These are phyloP conservation scores for Polyporus tsugae DNA, from an alignment of 1,284 basidiomycete species.

Conservation along the genomic window DNA sequence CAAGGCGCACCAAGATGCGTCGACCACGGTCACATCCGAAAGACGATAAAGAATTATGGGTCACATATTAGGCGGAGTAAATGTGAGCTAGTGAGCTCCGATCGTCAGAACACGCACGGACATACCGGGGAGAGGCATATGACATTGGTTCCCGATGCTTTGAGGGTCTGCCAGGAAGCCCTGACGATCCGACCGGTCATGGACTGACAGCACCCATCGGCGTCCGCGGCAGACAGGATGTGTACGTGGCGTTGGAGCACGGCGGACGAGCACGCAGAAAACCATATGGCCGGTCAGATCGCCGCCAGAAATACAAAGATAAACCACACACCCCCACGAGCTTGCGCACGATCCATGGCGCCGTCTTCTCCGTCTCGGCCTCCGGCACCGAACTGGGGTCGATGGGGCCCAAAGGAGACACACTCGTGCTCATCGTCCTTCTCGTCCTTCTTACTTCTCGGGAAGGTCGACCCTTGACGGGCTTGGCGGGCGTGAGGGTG, in stretches of 20 bases:
- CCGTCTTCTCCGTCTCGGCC: conserved; percentile 60
- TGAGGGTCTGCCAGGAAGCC: conserved; percentile 68
- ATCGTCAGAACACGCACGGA: conserved; percentile 23
- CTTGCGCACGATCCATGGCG: conserved; percentile 71
- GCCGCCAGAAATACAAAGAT: neutral
- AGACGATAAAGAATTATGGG: neutral
- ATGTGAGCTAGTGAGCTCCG: conserved; percentile 16
- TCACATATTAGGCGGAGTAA: neutral
- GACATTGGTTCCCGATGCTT: conserved; percentile 65
- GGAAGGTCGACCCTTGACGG: conserved; percentile 4
- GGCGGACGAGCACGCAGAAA: conserved; percentile 11
- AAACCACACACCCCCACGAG: conserved; percentile 61
- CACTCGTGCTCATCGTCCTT: conserved; percentile 28
- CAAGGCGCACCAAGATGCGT: conserved; percentile 8
- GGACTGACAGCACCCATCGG: conserved; percentile 47
- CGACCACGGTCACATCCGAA: neutral
- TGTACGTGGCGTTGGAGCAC: conserved; percentile 7
- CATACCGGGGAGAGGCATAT: conserved; percentile 69
- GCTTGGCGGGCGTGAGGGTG: conserved; percentile 7
- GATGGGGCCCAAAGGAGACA: conserved; percentile 60
- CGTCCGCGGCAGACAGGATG: neutral
- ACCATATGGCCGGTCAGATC: conserved; percentile 16
- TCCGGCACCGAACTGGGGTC: conserved; percentile 57
- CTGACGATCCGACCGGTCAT: conserved; percentile 73
- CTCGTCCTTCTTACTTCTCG: conserved; percentile 1